A percentile compares a stretch with the other conserved stretches of the same genome.
phyloP scores from a whole-genome alignment of 2,329 filamentous ascomycete genomes.

The Stagonosporopsis chrysanthemi region DNA sequence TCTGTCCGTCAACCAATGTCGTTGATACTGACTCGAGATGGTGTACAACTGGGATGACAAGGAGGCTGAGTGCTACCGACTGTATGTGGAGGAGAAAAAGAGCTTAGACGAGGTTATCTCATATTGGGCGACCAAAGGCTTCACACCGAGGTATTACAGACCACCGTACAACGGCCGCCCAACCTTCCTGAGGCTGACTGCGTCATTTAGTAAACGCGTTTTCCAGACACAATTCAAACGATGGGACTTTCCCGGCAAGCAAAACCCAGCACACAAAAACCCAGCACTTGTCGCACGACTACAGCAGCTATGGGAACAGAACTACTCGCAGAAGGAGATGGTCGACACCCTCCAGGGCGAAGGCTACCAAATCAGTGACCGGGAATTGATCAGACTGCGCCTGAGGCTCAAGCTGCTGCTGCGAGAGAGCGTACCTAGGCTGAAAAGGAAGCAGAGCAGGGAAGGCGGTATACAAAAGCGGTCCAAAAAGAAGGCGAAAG shows the following conservation, averaged over 20 bases:
- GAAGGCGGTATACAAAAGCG: conserved; percentile 21
- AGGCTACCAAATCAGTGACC: conserved; percentile 75
- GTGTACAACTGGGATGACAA: conserved; percentile 73
- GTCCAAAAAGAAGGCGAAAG: conserved; percentile 24
- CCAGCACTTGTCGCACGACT: conserved; percentile 71
- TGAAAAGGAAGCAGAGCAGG: conserved; percentile 55
- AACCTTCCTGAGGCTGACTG: background rate
- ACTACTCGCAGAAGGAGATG: conserved; percentile 77
- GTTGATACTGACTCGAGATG: conserved; percentile 20
- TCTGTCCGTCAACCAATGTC: background rate
- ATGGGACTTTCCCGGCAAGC: conserved; percentile 81
- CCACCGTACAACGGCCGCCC: conserved; percentile 31
- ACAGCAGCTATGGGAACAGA: conserved; percentile 79
- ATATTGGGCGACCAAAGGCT: conserved; percentile 68
- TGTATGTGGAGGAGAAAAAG: conserved; percentile 80
- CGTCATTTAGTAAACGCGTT: conserved; percentile 69
- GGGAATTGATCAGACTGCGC: conserved; percentile 74
- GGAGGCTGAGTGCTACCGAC: conserved; percentile 68
- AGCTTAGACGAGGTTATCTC: conserved; percentile 77
- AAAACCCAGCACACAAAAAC: conserved; percentile 75
- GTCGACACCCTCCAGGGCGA: conserved; percentile 72
- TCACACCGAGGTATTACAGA: conserved; percentile 69
- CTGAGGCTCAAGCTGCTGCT: conserved; percentile 73
- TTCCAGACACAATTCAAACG: conserved; percentile 78
- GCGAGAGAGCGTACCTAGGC: conserved; percentile 59